Conservation (phyloP, 768 basidiomycete genomes). For the Kwoniella sp. region DNA sequence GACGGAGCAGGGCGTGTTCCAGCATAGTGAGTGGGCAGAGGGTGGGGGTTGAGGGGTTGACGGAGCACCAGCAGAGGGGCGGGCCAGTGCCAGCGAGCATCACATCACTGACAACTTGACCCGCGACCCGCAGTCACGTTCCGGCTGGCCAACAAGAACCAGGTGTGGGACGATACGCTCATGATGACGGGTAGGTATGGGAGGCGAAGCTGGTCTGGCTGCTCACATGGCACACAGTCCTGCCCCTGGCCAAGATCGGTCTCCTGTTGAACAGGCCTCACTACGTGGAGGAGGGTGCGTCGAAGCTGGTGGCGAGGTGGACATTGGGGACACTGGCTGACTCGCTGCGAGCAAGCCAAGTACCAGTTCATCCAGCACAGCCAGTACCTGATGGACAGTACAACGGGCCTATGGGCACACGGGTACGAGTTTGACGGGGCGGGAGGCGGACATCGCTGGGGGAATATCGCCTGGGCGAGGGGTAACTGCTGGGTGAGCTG, state of each 20-base stretch:
- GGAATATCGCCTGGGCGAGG: slow-evolving; percentile 57
- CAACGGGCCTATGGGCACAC: slow-evolving; percentile 46
- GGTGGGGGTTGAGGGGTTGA: too few species aligned
- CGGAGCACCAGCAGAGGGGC: not conserved
- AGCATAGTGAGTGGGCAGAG: slow-evolving; percentile 40
- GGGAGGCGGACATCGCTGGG: slow-evolving; percentile 35
- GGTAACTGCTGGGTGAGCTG: slow-evolving; percentile 57
- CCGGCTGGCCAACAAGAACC: slow-evolving; percentile 40
- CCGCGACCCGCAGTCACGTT: slow-evolving; percentile 31
- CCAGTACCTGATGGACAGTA: slow-evolving; percentile 44
- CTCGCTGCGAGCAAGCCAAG: slow-evolving; percentile 25
- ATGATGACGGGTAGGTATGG: too few species aligned
- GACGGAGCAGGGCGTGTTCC: slow-evolving; percentile 34
- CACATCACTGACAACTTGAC: not conserved
- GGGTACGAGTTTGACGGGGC: slow-evolving; percentile 41
- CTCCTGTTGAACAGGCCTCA: slow-evolving; percentile 55
- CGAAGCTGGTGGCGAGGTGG: too few species aligned
- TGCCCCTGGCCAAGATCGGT: slow-evolving; percentile 59
- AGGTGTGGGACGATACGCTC: slow-evolving; percentile 60
- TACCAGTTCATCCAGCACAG: slow-evolving; percentile 46
- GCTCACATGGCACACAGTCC: slow-evolving; percentile 48
- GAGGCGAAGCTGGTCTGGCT: too few species aligned
- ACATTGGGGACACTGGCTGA: too few species aligned
- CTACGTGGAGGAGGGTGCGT: slow-evolving; percentile 55
- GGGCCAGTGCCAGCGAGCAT: not conserved